Evolutionary conservation across 257 asterid species (phyloP), one percentile per base, ranked within the genome.

Genomic region (Nicotiana tomentosiformis): DNA sequence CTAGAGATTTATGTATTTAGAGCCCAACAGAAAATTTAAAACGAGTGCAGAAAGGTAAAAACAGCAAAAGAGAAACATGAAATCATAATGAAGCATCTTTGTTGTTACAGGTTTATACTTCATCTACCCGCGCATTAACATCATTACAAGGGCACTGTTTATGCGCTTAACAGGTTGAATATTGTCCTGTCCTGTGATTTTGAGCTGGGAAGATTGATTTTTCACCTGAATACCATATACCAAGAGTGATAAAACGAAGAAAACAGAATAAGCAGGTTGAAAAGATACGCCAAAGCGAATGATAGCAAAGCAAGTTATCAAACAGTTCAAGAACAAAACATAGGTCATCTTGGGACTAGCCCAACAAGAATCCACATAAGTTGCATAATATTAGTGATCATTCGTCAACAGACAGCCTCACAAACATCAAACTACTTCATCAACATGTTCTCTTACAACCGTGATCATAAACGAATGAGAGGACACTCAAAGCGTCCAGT

Each of bases 401-500:
- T 46, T 23, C 57, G 60, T 72, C 60, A 23, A 20, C 35, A 69
- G 32, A 72, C 37, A 23, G 61, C 79, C 61, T 14, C 10, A 9
- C n/a, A 12, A 33, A 72, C n/a, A 72, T 72, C 62, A 49, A 26
- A 26, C 80, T 74, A 49, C 23, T 49, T 49, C 29, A 49, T 4
- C 26, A 51, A 49, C 79, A 74, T 49, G 35, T n/a, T 26, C 80
- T 74, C 80, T 74, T 7, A 23, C 64, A 51, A 49, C 6, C 16
- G 1, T 26, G 46, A 26, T 74, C 39, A 26, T 26, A 74, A 26
- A 23, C 20, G 65, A 81, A 78, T 26, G 58, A 10, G 77, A 55
- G 33, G 78, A 77, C 58, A 49, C n/a, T 92, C 88, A 93, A 82
- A 89, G 94, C 1, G 92, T 86, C 95, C 94, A 92, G 79, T 90